phyloP scores from a whole-genome alignment of 345 rosid species.

The Boechera retrofracta region DNA sequence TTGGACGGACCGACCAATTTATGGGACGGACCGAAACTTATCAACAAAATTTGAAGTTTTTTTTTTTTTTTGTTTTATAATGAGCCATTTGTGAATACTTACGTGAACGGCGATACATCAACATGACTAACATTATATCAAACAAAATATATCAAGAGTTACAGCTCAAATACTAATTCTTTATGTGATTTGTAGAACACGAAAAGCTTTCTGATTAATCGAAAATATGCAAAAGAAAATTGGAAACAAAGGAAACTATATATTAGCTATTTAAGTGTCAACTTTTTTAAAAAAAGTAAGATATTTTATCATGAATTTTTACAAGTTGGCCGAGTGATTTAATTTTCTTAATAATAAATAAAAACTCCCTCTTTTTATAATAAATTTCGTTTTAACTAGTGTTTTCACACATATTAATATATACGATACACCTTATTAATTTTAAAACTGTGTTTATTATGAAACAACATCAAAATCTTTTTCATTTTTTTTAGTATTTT shows the following conservation, averaged over 20 bases:
- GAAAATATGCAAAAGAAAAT: neutral
- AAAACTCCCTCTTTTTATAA: too few relatives aligned
- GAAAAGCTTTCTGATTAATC: neutral
- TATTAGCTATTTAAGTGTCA: too few relatives aligned
- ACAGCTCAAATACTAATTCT: neutral
- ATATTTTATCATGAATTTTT: too few relatives aligned
- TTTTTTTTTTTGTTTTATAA: neutral
- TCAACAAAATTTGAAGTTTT: neutral
- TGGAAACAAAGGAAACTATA: neutral
- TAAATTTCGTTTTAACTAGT: too few relatives aligned
- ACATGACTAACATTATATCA: neutral
- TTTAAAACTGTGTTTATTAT: too few relatives aligned
- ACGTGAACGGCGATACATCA: neutral
- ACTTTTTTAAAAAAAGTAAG: too few relatives aligned
- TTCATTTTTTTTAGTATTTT: too few relatives aligned
- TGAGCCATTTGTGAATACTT: neutral
- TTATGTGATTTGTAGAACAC: neutral
- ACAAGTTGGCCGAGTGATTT: too few relatives aligned
- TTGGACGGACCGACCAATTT: neutral
- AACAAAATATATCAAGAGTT: neutral
- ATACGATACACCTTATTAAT: too few relatives aligned
- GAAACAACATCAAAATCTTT: too few relatives aligned
- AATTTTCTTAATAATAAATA: too few relatives aligned
- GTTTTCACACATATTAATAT: too few relatives aligned
- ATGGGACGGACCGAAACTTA: conserved; percentile 1